phyloP scores from a whole-genome alignment of 805 yeast genomes.

The Yarrowia sp. region DNA sequence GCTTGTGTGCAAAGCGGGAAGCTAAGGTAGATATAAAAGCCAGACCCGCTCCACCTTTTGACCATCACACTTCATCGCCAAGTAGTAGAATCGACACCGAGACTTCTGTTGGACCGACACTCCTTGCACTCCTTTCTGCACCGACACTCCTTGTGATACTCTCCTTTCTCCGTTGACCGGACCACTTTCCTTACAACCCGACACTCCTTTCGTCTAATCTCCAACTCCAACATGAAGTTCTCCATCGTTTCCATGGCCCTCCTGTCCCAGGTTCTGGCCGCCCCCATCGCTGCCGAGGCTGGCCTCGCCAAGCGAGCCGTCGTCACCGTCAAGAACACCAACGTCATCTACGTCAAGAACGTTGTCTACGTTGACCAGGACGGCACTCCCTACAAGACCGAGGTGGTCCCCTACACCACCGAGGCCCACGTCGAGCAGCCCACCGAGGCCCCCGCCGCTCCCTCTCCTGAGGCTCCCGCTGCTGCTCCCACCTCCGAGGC shows the following conservation, averaged over 20 bases:
- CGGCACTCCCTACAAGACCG: slow-evolving; percentile 33
- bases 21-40: neutral
- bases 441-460: slow-evolving; percentile 21
- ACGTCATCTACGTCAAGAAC: slow-evolving; percentile 32
- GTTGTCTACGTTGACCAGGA: slow-evolving; percentile 34
- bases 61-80: slow-evolving; percentile 11
- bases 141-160: slow-evolving; percentile 4
- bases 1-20: no score
- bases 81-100: neutral
- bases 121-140: slow-evolving; percentile 19
- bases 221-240: slow-evolving; percentile 19
- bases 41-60: neutral
- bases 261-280: slow-evolving; percentile 17
- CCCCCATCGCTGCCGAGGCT: slow-evolving; percentile 26
- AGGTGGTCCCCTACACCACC: slow-evolving; percentile 31
- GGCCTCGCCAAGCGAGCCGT: slow-evolving; percentile 28
- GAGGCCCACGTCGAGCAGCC: slow-evolving; percentile 27
- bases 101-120: slow-evolving; percentile 23
- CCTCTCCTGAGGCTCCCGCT: slow-evolving; percentile 27
- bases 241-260: slow-evolving; percentile 21
- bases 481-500: slow-evolving; percentile 28
- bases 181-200: slow-evolving; percentile 20
- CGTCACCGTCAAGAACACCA: slow-evolving; percentile 29
- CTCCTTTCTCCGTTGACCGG: slow-evolving; percentile 20
- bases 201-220: neutral